Evolutionary conservation across 73 alveolate genomes (phyloP).

Genomic region (Symbiodinium natans): DNA sequence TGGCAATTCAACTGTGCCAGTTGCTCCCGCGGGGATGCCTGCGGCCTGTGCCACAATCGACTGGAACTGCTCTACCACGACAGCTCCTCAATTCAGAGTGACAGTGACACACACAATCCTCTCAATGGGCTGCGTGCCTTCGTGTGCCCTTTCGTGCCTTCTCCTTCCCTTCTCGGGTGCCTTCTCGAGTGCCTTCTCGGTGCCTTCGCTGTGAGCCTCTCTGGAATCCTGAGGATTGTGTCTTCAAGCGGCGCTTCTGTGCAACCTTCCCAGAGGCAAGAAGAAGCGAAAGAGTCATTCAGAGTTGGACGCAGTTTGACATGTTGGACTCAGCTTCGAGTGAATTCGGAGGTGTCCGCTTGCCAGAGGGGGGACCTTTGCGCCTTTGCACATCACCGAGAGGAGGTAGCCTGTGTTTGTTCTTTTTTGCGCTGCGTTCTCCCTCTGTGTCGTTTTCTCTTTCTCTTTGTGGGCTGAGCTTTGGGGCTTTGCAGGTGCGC

Average conservation of each 20-base stretch:
- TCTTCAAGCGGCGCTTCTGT: slow-evolving; percentile 89
- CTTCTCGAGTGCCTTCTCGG: too few relatives aligned
- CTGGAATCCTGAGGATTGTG: slow-evolving; percentile 65
- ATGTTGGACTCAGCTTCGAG: too few relatives aligned
- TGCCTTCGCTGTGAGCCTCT: too few relatives aligned
- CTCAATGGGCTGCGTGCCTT: too few relatives aligned
- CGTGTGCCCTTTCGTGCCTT: too few relatives aligned
- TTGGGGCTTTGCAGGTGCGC: slow-evolving; percentile 1
- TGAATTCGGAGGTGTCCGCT: slow-evolving; percentile 44
- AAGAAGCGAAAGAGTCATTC: not conserved
- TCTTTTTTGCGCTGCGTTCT: too few relatives aligned
- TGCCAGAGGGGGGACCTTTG: slow-evolving; percentile 84
- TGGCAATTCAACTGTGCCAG: not conserved
- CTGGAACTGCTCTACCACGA: slow-evolving; percentile 83
- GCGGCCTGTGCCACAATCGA: slow-evolving; percentile 81
- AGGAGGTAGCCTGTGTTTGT: too few relatives aligned
- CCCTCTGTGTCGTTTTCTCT: not conserved
- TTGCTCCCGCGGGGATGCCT: slow-evolving; percentile 77
- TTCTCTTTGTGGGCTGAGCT: not conserved
- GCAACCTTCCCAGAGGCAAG: slow-evolving; percentile 52
- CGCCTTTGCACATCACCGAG: slow-evolving; percentile 83
- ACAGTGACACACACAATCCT: too few relatives aligned
- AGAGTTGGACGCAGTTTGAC: too few relatives aligned
- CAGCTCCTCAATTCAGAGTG: not conserved
- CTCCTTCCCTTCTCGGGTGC: too few relatives aligned